These are phyloP conservation scores for Nyctanthes arbortristis DNA, from an alignment of 257 asterid species.

Conservation along the genomic window DNA sequence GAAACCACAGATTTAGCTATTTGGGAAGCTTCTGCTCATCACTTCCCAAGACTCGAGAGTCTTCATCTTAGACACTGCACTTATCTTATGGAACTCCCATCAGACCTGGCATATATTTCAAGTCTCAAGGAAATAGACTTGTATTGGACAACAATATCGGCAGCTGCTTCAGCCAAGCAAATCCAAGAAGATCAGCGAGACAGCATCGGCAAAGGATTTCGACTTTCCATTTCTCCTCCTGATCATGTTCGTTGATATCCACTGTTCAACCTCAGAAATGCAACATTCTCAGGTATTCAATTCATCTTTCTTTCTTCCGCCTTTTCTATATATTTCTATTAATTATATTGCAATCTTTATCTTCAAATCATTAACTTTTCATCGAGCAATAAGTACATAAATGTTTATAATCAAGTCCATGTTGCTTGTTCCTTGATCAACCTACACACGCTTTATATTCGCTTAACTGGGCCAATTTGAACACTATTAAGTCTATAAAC, in stretches of 20 bases:
- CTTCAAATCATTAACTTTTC: no score
- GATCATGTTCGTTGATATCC: background rate
- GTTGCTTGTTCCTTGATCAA: no score
- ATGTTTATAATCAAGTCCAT: no score
- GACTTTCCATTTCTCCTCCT: conserved; percentile 27
- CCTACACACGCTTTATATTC: no score
- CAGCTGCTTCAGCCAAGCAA: conserved; percentile 24
- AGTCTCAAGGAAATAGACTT: conserved; percentile 24
- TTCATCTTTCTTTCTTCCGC: no score
- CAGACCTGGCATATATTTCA: conserved; percentile 10
- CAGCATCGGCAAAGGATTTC: conserved; percentile 11
- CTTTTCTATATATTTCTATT: no score
- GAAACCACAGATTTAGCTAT: conserved; percentile 6
- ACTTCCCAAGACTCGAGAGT: conserved; percentile 17
- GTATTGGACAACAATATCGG: conserved; percentile 7
- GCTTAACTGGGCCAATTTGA: no score
- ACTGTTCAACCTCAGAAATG: no score
- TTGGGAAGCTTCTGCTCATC: conserved; percentile 23
- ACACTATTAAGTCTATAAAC: no score
- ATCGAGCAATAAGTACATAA: no score
- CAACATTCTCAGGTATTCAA: no score
- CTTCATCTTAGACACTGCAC: conserved; percentile 22
- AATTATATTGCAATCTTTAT: no score
- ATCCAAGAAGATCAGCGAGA: conserved; percentile 12
- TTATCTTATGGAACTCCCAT: conserved; percentile 18